Evolutionary conservation across 2,329 filamentous ascomycete genomes (phyloP).

Genomic region (Aspergillus fructus): DNA sequence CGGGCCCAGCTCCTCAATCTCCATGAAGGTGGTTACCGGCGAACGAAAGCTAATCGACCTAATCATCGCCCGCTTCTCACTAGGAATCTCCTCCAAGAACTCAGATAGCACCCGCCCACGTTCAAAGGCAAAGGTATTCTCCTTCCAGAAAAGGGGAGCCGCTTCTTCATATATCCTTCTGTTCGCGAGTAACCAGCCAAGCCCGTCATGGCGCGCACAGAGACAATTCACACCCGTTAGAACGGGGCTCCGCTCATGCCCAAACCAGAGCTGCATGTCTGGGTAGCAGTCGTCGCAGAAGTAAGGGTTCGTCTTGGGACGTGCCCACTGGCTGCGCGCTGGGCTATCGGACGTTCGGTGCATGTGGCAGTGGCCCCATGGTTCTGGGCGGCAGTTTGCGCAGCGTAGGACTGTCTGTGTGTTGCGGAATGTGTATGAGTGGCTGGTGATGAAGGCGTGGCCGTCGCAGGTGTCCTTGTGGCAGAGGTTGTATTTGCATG

Average conservation of each 20-base stretch:
- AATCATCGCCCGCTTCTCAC: background rate
- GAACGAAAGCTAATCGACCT: background rate
- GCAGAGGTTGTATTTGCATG: background rate
- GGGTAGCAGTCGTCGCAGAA: background rate
- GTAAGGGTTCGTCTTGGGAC: background rate
- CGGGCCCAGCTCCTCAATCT: background rate
- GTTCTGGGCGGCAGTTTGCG: background rate
- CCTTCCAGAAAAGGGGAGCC: background rate
- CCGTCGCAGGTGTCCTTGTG: background rate
- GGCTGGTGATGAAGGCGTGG: background rate
- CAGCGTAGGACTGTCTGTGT: background rate
- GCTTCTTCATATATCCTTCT: background rate
- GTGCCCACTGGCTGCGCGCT: background rate
- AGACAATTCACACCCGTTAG: background rate
- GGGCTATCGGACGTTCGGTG: background rate
- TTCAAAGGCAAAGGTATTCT: background rate
- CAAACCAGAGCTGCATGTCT: background rate
- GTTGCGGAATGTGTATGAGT: background rate
- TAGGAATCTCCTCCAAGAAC: background rate
- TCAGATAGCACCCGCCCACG: background rate
- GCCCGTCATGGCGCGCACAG: background rate
- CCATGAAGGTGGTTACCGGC: background rate
- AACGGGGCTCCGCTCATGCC: background rate
- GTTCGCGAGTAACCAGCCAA: background rate
- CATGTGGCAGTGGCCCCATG: background rate